Conservation (phyloP, 768 basidiomycete species). For the Mrakia hoshinonis region DNA sequence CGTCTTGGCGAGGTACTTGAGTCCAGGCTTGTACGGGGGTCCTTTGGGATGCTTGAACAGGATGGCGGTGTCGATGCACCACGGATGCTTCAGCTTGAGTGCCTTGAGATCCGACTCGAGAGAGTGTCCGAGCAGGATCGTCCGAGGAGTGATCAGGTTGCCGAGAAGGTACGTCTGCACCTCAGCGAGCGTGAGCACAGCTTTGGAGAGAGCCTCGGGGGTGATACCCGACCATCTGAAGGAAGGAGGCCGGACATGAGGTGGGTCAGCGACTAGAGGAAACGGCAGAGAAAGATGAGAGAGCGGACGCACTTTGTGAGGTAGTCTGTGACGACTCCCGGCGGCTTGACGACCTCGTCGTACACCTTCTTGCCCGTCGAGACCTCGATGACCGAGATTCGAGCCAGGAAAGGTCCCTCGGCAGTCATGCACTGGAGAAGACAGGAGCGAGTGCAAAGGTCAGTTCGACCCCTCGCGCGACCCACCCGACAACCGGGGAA, state of each 20-base stretch:
- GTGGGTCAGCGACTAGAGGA: neutral
- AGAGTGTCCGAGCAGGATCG: conserved; percentile 87
- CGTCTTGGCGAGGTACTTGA: conserved; percentile 94
- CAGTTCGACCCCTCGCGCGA: neutral
- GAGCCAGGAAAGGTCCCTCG: conserved; percentile 60
- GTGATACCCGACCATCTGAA: conserved; percentile 89
- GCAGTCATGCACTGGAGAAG: conserved; percentile 67
- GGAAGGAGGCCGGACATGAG: neutral
- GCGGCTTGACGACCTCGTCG: conserved; percentile 82
- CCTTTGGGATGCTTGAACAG: conserved; percentile 88
- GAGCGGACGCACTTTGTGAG: conserved; percentile 63
- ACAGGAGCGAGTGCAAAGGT: neutral
- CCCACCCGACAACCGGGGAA: too few species aligned
- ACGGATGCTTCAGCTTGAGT: conserved; percentile 73
- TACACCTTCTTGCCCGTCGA: conserved; percentile 63
- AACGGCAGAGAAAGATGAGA: neutral
- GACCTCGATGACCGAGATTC: conserved; percentile 76
- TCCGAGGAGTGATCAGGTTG: conserved; percentile 43
- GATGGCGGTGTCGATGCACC: conserved; percentile 84
- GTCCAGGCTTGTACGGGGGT: conserved; percentile 81
- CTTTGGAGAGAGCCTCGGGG: conserved; percentile 54
- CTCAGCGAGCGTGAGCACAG: conserved; percentile 68
- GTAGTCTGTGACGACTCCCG: conserved; percentile 77
- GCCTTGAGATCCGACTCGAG: conserved; percentile 88
- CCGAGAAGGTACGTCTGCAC: conserved; percentile 65